Conservation (phyloP, 2,329 filamentous ascomycete species). For the Pseudomassariella vexata region DNA sequence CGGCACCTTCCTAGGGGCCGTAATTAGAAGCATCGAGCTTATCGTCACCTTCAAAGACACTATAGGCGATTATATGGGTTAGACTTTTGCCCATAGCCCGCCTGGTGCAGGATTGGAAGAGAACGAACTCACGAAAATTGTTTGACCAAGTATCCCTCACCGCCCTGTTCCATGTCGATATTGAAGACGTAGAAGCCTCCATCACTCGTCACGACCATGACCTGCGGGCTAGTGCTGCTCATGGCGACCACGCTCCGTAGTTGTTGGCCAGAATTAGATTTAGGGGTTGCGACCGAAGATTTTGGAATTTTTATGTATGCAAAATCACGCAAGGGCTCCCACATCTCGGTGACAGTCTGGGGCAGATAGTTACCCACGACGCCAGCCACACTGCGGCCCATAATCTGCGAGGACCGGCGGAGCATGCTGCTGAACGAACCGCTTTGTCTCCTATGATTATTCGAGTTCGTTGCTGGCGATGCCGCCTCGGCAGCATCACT, state of each 20-base stretch:
- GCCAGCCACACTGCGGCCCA: constrained; percentile 81
- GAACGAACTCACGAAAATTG: constrained; percentile 74
- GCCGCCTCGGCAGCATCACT: constrained; percentile 40
- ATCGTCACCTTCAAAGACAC: constrained; percentile 50
- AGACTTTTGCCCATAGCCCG: no score
- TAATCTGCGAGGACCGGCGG: constrained; percentile 89
- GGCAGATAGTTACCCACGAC: constrained; percentile 90
- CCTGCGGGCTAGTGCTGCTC: constrained; percentile 88
- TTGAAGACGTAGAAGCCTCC: constrained; percentile 93
- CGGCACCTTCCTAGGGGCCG: constrained; percentile 22
- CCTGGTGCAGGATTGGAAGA: no score
- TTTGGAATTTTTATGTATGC: constrained; percentile 93
- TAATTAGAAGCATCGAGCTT: constrained; percentile 46
- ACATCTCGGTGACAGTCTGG: constrained; percentile 92
- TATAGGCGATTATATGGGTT: constrained; percentile 15
- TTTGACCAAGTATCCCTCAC: constrained; percentile 85
- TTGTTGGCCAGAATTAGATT: no score
- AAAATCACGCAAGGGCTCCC: constrained; percentile 92
- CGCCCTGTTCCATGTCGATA: constrained; percentile 89
- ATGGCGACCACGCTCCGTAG: constrained; percentile 93
- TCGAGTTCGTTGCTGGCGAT: constrained; percentile 17
- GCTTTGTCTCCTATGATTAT: constrained; percentile 45
- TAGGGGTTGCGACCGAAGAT: constrained; percentile 23
- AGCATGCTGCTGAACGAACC: constrained; percentile 87
- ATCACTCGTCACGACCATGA: constrained; percentile 97